Evolutionary conservation across 345 rosid species (phyloP), one percentile per base, ranked within the genome.

Genomic region (Cardamine chenopodiifolia): DNA sequence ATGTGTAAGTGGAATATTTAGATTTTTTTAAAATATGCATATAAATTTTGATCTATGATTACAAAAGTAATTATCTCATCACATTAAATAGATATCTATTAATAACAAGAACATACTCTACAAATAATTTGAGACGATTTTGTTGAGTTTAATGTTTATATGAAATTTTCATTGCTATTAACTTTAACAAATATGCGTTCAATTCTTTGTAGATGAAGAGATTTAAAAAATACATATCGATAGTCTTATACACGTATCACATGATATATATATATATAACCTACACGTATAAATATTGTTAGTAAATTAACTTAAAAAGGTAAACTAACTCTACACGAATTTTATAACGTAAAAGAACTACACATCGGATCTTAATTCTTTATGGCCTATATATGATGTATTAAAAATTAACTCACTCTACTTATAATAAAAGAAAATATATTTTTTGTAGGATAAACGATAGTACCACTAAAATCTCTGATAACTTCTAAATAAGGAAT

Each of bases 211-310:
- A 37, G 50, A 71, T 17, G 40, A 37, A 49, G 35, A 53, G 28
- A 25, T 10, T 48, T 50, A 8, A 52, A 37, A 13, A 9, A 53
- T 22, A 53, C 1, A 61, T 61, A 5, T 14, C 17, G 61, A 23
- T 20, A 26, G 50, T 60, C 19, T 49, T 17, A n/a, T 25, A 49
- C 62, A 23, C 26, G 19, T 71, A 70, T 42, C 39, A 52, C 29
- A 10, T 28, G 22, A 67, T 52, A 9, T 17, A 13, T 3, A 23
- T 10, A 14, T 67, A 10, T 52, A 18, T 39, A 22, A 11, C 31
- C 6, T 5, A 0, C 0, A 31, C 34, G 8, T 8, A 57, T 57
- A 19, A 45, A 59, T n/a, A 20, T 12, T 45, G 8, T 40, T 8
- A 18, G 23, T 40, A 35, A 28, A 15, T 52, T 32, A 50, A 15